Conservation (phyloP, 192 early-diverging fungal genomes). For the Coemansia sp. region DNA sequence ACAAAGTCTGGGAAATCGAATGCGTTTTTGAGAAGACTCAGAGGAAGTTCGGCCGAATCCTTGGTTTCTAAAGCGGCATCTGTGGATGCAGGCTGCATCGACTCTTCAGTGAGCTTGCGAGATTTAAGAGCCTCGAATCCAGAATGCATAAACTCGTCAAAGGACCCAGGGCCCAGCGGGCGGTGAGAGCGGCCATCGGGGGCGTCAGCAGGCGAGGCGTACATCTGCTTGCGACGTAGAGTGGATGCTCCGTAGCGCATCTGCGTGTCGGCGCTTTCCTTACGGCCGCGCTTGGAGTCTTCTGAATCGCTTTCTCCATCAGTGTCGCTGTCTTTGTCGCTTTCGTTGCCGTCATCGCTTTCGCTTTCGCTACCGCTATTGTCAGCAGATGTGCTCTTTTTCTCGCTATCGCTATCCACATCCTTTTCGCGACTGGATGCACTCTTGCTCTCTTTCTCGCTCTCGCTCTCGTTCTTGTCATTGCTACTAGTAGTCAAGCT, state of each 20-base stretch:
- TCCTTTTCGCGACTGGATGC: neutral
- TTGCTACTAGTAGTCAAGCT: neutral
- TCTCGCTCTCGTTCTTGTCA: neutral
- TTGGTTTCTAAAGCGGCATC: neutral
- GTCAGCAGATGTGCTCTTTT: neutral
- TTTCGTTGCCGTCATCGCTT: slow-evolving; percentile 5
- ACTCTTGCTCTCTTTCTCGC: slow-evolving; percentile 1
- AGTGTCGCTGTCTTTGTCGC: neutral
- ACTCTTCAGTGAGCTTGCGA: slow-evolving; percentile 3
- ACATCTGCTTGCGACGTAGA: neutral
- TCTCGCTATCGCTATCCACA: neutral
- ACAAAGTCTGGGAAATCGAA: slow-evolving; percentile 20
- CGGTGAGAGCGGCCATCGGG: too few species aligned
- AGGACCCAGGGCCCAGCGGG: neutral
- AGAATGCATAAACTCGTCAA: neutral
- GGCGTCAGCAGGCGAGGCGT: too few species aligned
- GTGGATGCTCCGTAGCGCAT: neutral
- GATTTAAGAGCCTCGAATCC: slow-evolving; percentile 1
- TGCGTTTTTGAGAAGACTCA: slow-evolving; percentile 13
- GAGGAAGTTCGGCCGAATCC: neutral
- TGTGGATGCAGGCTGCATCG: neutral
- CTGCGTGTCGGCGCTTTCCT: neutral
- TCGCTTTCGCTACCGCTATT: slow-evolving; percentile 1
- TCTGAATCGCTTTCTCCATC: neutral
- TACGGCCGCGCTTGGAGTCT: neutral